Percentiles rank a stretch among this genome's conserved stretches.
Conservation (phyloP, 352 stramenopile genomes). For the Elongisporangium anandrum region DNA sequence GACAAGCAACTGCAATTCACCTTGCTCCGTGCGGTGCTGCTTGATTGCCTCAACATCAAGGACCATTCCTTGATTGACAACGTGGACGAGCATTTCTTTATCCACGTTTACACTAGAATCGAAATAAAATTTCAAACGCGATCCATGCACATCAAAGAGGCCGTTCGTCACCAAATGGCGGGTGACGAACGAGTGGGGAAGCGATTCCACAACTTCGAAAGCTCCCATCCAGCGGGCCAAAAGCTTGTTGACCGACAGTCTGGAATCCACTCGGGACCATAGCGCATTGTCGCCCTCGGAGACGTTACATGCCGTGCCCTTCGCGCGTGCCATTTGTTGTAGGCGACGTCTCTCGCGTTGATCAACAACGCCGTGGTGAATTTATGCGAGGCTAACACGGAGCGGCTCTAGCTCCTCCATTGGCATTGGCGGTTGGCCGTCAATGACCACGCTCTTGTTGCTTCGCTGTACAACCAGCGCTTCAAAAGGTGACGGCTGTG, state of each 20-base stretch:
- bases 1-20: no score
- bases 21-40: no score
- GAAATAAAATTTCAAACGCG: no score
- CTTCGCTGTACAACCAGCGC: no score
- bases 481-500: not conserved
- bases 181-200: constrained; percentile 3
- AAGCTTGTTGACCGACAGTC: constrained; percentile 3
- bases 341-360: not conserved
- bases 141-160: no score
- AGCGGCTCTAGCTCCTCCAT: not conserved
- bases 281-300: constrained; percentile 5
- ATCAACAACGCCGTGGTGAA: not conserved
- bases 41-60: no score
- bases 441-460: no score
- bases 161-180: constrained; percentile 4
- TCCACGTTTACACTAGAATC: no score
- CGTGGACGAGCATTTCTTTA: no score
- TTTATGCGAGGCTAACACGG: not conserved
- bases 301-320: constrained; percentile 1
- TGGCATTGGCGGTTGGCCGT: no score
- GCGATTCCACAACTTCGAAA: not conserved
- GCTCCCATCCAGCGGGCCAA: constrained; percentile 2
- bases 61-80: no score
- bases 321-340: not conserved
- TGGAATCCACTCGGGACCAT: constrained; percentile 6